A percentile compares a stretch with the other conserved stretches of the same genome.
phyloP scores from a whole-genome alignment of 352 stramenopile species.

The Globisporangium canariense region DNA sequence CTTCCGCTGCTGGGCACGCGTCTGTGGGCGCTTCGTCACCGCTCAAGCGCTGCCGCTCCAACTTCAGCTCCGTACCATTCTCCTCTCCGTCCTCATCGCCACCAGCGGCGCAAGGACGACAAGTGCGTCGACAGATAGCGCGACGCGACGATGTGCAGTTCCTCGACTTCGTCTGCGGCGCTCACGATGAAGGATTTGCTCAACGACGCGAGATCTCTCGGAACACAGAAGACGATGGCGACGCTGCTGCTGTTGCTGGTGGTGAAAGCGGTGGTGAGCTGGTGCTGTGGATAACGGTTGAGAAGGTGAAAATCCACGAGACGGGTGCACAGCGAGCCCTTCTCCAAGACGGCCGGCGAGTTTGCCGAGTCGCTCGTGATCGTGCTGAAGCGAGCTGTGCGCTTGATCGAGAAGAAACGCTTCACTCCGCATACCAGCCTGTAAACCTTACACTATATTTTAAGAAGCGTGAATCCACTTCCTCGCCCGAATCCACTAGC shows the following conservation, averaged over 20 bases:
- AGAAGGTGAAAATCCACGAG: conserved; percentile 14
- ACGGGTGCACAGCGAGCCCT: background rate
- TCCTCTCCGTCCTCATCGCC: conserved; percentile 19
- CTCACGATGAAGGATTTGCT: conserved; percentile 18
- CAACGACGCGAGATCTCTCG: conserved; percentile 6
- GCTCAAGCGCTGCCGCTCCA: conserved; percentile 38
- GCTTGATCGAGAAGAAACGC: too few relatives aligned
- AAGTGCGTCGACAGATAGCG: conserved; percentile 1
- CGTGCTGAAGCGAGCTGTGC: too few relatives aligned
- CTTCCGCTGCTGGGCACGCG: background rate
- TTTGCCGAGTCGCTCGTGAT: too few relatives aligned
- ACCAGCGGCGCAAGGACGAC: conserved; percentile 16
- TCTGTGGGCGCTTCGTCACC: conserved; percentile 9
- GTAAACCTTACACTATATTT: too few relatives aligned
- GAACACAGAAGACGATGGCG: background rate
- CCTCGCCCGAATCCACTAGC: background rate
- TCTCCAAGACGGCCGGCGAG: too few relatives aligned
- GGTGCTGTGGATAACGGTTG: conserved; percentile 10
- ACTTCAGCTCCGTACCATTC: background rate
- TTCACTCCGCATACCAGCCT: too few relatives aligned
- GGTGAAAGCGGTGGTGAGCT: background rate
- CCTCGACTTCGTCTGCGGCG: background rate
- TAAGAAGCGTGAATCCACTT: too few relatives aligned
- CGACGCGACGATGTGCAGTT: conserved; percentile 5
- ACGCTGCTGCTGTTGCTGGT: background rate